Evolutionary conservation across 2,329 filamentous ascomycete genomes (phyloP).

Genomic region (Cladosporium sp.): DNA sequence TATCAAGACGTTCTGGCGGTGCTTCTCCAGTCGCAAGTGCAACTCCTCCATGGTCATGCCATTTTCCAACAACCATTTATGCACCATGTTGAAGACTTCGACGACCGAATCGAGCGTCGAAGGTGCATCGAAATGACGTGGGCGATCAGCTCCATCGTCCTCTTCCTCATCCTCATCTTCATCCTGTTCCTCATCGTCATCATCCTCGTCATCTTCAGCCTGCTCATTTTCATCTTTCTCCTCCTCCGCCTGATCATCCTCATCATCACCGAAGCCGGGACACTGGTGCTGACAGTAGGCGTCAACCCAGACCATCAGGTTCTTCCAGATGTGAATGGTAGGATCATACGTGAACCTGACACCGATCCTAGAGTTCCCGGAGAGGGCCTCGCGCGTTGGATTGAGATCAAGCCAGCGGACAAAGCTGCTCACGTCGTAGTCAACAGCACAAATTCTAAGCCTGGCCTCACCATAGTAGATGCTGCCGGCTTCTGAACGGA

Average conservation of each 20-base stretch:
- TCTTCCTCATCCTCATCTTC: no score
- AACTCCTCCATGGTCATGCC: neutral
- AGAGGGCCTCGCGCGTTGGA: neutral
- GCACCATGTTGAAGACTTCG: neutral
- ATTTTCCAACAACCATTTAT: neutral
- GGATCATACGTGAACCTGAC: neutral
- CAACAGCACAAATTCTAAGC: neutral
- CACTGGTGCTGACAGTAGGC: neutral
- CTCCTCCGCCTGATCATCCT: neutral
- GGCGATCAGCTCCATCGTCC: no score
- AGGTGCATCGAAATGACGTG: no score
- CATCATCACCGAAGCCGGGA: neutral
- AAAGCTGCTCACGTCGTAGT: neutral
- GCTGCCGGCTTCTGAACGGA: neutral
- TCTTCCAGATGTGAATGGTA: neutral
- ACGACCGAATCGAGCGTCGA: no score
- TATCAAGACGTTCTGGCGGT: no score
- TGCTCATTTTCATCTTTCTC: neutral
- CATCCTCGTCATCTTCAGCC: neutral
- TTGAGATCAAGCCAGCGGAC: neutral
- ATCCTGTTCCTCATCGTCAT: no score
- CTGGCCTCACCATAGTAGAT: neutral
- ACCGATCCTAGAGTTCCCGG: neutral
- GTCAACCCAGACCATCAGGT: neutral
- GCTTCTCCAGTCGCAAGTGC: neutral